Conservation (phyloP, 78 protist genomes). For the Diacronema lutheri region DNA sequence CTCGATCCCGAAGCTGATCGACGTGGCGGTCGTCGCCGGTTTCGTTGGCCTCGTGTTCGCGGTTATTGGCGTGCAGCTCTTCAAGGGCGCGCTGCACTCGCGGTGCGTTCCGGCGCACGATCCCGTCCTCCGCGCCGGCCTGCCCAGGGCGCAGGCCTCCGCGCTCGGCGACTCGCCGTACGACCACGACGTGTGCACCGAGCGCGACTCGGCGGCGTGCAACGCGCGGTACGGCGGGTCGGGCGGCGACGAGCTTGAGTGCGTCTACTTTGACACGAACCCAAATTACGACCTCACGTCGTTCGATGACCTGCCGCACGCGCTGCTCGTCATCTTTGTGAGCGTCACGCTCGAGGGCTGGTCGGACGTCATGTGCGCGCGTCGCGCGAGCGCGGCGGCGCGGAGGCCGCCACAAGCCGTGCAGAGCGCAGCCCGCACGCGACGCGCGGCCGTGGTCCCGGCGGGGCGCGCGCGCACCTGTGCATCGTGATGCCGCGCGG, state of each 20-base stretch:
- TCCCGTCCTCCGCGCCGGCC: no score
- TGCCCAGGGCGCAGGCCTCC: no score
- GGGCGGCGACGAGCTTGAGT: no score
- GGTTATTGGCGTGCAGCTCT: not conserved
- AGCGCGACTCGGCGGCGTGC: no score
- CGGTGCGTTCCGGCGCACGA: not conserved
- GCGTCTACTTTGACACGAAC: not conserved
- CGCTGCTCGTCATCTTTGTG: constrained; percentile 35
- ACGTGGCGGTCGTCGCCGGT: not conserved
- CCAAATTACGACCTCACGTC: constrained; percentile 33
- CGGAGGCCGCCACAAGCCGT: no score
- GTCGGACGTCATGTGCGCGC: constrained; percentile 32
- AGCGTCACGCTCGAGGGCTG: constrained; percentile 46
- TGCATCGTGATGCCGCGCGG: no score
- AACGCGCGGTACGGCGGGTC: no score
- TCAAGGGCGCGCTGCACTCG: not conserved
- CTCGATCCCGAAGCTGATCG: not conserved
- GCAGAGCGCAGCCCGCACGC: no score
- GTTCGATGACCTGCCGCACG: constrained; percentile 44
- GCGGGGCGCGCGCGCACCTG: no score
- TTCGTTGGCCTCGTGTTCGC: not conserved
- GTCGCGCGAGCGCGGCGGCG: not conserved
- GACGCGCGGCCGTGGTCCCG: no score
- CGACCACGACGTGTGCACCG: no score
- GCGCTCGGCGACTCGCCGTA: no score